phyloP scores from a whole-genome alignment of 257 asterid species.

The Cruciata laevipes region DNA sequence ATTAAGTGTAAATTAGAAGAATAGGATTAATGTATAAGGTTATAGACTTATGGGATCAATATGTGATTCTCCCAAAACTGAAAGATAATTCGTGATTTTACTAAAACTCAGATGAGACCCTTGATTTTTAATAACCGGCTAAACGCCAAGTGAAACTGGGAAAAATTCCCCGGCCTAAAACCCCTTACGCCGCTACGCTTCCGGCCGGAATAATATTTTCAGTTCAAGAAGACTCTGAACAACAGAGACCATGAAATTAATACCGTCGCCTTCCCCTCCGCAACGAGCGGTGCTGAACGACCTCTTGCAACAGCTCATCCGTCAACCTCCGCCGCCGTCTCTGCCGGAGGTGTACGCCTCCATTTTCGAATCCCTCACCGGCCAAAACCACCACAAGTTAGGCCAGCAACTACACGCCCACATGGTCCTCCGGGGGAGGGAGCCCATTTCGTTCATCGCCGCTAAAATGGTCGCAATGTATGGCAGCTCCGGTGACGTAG shows the following conservation, averaged over 20 bases:
- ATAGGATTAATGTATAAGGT: too few relatives aligned
- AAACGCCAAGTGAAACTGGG: not conserved
- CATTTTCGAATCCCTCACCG: slow-evolving; percentile 57
- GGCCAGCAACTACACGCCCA: slow-evolving; percentile 78
- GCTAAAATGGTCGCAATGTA: slow-evolving; percentile 95
- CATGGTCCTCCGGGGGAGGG: slow-evolving; percentile 44
- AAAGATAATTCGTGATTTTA: not conserved
- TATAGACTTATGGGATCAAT: too few relatives aligned
- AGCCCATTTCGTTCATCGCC: slow-evolving; percentile 43
- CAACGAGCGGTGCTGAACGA: slow-evolving; percentile 27
- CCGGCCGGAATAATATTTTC: not conserved
- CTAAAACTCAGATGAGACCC: not conserved
- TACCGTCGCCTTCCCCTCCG: slow-evolving; percentile 15
- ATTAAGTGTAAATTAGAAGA: too few relatives aligned
- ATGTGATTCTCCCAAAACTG: not conserved
- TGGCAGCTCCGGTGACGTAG: slow-evolving; percentile 76
- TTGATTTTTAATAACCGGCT: not conserved
- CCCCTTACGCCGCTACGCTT: too few relatives aligned
- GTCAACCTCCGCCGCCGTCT: slow-evolving; percentile 15
- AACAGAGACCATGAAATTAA: slow-evolving; percentile 1
- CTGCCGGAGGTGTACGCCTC: slow-evolving; percentile 42
- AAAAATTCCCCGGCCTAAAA: not conserved
- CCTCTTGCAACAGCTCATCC: slow-evolving; percentile 39
- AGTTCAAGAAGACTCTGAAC: not conserved
- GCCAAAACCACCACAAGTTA: slow-evolving; percentile 45